These are phyloP conservation scores for Byssoonygena ceratinophila DNA, from an alignment of 2,329 filamentous ascomycete species.

Conservation along the genomic window DNA sequence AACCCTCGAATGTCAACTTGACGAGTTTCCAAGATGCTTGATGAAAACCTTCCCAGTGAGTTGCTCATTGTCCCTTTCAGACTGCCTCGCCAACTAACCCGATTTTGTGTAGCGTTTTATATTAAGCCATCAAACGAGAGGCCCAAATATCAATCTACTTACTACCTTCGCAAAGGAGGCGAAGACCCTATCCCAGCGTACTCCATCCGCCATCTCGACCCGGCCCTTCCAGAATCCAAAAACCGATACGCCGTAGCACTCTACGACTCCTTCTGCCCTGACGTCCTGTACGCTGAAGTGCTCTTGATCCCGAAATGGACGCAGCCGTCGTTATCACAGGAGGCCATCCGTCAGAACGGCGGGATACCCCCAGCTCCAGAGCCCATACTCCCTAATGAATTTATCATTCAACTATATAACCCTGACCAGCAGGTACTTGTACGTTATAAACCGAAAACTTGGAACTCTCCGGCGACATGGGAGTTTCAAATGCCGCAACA, in stretches of 20 bases:
- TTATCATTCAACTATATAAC: slow-evolving; percentile 84
- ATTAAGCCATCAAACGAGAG: slow-evolving; percentile 44
- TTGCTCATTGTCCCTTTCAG: not conserved
- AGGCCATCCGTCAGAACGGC: slow-evolving; percentile 62
- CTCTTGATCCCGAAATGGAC: slow-evolving; percentile 76
- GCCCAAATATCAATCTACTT: slow-evolving; percentile 31
- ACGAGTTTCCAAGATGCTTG: slow-evolving; percentile 54
- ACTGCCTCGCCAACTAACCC: not conserved
- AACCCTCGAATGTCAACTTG: not conserved
- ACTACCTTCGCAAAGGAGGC: slow-evolving; percentile 55
- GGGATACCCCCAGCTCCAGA: slow-evolving; percentile 55
- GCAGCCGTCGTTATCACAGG: slow-evolving; percentile 67
- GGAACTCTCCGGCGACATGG: slow-evolving; percentile 72
- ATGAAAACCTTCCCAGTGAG: slow-evolving; percentile 78
- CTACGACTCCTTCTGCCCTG: slow-evolving; percentile 68
- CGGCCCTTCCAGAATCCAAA: slow-evolving; percentile 55
- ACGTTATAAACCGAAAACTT: slow-evolving; percentile 57
- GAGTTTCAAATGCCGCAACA: slow-evolving; percentile 86
- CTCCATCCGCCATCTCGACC: slow-evolving; percentile 64
- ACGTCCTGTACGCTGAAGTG: slow-evolving; percentile 79
- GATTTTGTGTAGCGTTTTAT: slow-evolving; percentile 43
- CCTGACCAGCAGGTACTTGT: slow-evolving; percentile 74
- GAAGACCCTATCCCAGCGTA: slow-evolving; percentile 72
- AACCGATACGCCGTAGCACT: slow-evolving; percentile 82
- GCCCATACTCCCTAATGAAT: slow-evolving; percentile 64